Evolutionary conservation across 1,284 basidiomycete species (phyloP).

Genomic region (Marasmius oreades): DNA sequence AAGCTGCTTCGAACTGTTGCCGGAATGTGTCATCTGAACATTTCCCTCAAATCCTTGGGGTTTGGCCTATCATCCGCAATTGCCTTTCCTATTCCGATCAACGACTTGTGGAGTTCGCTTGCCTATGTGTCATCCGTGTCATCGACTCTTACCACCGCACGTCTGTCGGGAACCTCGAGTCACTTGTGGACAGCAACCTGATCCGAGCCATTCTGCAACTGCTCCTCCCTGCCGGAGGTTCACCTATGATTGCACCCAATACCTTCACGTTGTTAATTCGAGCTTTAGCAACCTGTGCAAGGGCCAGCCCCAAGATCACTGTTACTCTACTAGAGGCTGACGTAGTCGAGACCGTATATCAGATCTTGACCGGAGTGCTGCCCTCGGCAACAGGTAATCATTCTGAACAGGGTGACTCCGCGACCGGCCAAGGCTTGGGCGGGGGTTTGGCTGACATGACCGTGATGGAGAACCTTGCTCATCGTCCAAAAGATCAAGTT

Average conservation of each 20-base stretch:
- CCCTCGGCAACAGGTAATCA: conserved; percentile 59
- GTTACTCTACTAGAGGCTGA: conserved; percentile 85
- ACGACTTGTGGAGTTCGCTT: conserved; percentile 90
- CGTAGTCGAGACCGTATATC: conserved; percentile 87
- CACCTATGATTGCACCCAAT: conserved; percentile 76
- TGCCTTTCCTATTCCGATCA: conserved; percentile 90
- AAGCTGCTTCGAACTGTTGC: conserved; percentile 94
- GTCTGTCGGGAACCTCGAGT: conserved; percentile 81
- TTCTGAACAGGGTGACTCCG: conserved; percentile 62
- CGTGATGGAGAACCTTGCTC: conserved; percentile 95
- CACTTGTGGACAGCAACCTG: conserved; percentile 78
- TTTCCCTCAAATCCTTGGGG: conserved; percentile 83
- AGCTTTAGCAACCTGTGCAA: conserved; percentile 80
- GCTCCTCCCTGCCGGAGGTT: conserved; percentile 83
- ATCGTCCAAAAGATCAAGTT: conserved; percentile 94
- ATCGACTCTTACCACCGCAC: conserved; percentile 88
- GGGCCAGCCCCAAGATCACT: conserved; percentile 84
- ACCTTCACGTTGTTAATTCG: conserved; percentile 90
- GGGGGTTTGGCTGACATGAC: conserved; percentile 92
- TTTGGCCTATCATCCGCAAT: conserved; percentile 90
- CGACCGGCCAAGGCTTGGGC: conserved; percentile 69
- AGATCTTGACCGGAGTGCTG: conserved; percentile 88
- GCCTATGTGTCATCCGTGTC: conserved; percentile 88
- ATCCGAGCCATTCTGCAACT: conserved; percentile 83
- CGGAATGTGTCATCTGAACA: conserved; percentile 85